These are phyloP conservation scores for Amphirosellinia nigrospora DNA, from an alignment of 495 filamentous ascomycete species.

Conservation along the genomic window DNA sequence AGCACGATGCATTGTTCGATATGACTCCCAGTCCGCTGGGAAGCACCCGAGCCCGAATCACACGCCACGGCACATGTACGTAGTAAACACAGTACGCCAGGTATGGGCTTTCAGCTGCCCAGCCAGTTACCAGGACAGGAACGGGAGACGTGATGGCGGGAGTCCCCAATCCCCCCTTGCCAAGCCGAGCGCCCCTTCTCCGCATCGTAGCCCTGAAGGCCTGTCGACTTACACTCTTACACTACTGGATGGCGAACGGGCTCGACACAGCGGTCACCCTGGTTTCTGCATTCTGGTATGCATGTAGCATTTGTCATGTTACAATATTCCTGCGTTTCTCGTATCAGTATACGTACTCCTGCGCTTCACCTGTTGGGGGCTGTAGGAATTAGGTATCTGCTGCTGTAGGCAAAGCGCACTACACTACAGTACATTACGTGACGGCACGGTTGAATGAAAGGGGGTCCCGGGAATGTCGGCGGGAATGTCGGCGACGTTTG, in stretches of 20 bases:
- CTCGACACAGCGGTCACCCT: slow-evolving; percentile 19
- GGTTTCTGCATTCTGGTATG: slow-evolving; percentile 23
- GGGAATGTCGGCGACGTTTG: background rate
- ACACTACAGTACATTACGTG: too few species aligned
- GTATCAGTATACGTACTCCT: slow-evolving; percentile 19
- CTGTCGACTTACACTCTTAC: slow-evolving; percentile 11
- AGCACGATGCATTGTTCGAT: slow-evolving; percentile 13
- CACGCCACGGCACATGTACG: slow-evolving; percentile 17
- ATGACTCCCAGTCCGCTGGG: slow-evolving; percentile 26
- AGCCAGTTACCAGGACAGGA: slow-evolving; percentile 19
- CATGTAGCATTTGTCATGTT: slow-evolving; percentile 31
- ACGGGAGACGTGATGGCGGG: background rate
- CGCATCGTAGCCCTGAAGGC: slow-evolving; percentile 25
- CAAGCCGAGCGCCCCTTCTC: slow-evolving; percentile 20
- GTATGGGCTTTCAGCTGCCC: slow-evolving; percentile 23
- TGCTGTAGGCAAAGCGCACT: too few species aligned
- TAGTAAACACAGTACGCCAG: slow-evolving; percentile 16
- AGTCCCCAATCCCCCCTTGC: slow-evolving; percentile 4
- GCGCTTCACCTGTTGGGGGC: slow-evolving; percentile 13
- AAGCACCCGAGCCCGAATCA: slow-evolving; percentile 23
- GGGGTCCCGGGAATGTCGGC: background rate
- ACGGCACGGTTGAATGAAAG: slow-evolving; percentile 1
- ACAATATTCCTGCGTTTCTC: slow-evolving; percentile 23
- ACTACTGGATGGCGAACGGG: slow-evolving; percentile 14
- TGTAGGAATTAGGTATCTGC: background rate